Conservation (phyloP, 1,284 basidiomycete genomes). For the Mixia osmundae region DNA sequence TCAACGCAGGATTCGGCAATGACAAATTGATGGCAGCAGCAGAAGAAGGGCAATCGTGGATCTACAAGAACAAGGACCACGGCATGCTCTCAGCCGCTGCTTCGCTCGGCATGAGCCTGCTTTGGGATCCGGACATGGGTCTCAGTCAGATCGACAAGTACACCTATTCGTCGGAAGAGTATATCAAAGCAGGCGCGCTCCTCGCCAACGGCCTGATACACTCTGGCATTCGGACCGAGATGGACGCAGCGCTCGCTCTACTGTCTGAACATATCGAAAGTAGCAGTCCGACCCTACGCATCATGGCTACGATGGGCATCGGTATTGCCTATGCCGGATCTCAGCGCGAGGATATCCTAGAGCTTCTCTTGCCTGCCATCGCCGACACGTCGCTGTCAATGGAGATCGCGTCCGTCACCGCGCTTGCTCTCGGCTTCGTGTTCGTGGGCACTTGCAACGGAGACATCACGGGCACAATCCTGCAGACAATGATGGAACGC, state of each 20-base stretch:
- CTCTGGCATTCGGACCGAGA: constrained; percentile 70
- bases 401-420: constrained; percentile 68
- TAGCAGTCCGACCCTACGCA: constrained; percentile 58
- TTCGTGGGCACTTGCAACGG: constrained; percentile 90
- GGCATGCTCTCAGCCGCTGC: constrained; percentile 95
- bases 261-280: constrained; percentile 79
- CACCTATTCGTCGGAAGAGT: constrained; percentile 83
- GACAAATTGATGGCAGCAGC: constrained; percentile 96
- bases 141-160: constrained; percentile 93
- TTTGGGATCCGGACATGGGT: constrained; percentile 94
- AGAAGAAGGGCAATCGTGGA: constrained; percentile 88
- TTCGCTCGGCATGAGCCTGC: constrained; percentile 68
- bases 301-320: constrained; percentile 68
- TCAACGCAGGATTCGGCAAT: constrained; percentile 96
- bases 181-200: constrained; percentile 92
- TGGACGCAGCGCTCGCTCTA: constrained; percentile 77
- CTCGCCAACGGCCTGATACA: constrained; percentile 87
- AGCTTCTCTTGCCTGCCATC: constrained; percentile 50
- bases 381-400: constrained; percentile 60
- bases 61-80: constrained; percentile 99
- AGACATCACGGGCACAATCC: constrained; percentile 67
- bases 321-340: constrained; percentile 88
- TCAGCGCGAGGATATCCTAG: constrained; percentile 63
- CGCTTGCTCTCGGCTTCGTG: constrained; percentile 77
- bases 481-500: constrained; percentile 80